phyloP scores from a whole-genome alignment of 2,329 filamentous ascomycete genomes.

The Fusarium piperis region DNA sequence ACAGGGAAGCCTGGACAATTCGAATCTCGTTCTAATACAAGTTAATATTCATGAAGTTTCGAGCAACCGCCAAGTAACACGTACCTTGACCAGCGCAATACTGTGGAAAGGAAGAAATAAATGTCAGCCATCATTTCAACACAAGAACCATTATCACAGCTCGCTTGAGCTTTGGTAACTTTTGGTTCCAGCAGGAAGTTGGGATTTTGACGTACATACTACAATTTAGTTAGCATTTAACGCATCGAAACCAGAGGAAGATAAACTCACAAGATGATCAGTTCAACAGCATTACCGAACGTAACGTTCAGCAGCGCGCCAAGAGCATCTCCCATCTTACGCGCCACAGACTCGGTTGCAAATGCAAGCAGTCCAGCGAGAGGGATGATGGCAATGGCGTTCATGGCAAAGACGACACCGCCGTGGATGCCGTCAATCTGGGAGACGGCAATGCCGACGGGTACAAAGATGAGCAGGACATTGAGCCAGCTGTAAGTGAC shows the following conservation, averaged over 20 bases:
- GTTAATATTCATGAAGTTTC: not conserved
- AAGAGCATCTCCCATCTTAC: constrained; percentile 76
- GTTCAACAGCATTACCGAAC: constrained; percentile 81
- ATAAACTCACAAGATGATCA: constrained; percentile 74
- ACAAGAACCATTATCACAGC: not conserved
- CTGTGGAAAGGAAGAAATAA: constrained; percentile 54
- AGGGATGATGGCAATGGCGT: constrained; percentile 79
- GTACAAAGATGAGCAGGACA: constrained; percentile 79
- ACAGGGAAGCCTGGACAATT: constrained; percentile 88
- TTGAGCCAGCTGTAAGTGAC: constrained; percentile 83
- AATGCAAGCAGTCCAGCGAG: constrained; percentile 76
- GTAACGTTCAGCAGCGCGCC: constrained; percentile 80
- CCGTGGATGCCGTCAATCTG: constrained; percentile 62
- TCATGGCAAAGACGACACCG: constrained; percentile 76
- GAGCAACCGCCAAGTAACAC: not conserved
- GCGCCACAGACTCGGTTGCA: constrained; percentile 79
- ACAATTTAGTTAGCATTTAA: constrained; percentile 19
- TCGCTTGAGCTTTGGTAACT: not conserved
- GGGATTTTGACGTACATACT: constrained; percentile 62
- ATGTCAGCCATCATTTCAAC: constrained; percentile 22
- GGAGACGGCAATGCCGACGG: constrained; percentile 76
- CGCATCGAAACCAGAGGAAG: not conserved
- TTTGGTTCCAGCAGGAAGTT: not conserved
- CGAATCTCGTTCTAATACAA: constrained; percentile 75
- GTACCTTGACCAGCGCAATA: constrained; percentile 76